Conservation (phyloP, 208 protist species). For the Phytomonas francai region DNA sequence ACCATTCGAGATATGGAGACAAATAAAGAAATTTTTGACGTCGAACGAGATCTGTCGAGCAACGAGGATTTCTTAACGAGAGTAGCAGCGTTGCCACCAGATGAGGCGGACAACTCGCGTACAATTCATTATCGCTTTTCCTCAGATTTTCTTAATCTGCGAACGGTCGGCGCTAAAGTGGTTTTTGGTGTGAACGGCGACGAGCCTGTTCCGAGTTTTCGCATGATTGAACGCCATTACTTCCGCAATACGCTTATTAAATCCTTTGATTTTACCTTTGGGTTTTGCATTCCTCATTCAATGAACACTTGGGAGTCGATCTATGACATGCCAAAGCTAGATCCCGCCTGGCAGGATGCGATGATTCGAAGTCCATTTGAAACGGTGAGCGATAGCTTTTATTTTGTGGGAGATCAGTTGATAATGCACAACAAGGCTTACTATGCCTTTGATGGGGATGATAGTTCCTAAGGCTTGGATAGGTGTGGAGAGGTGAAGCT, state of each 20-base stretch:
- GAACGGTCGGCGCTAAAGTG: conserved; percentile 83
- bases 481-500: neutral
- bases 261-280: conserved; percentile 94
- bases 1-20: conserved; percentile 89
- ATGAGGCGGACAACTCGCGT: conserved; percentile 45
- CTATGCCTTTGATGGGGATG: conserved; percentile 66
- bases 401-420: conserved; percentile 91
- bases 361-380: conserved; percentile 89
- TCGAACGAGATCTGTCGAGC: conserved; percentile 48
- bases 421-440: conserved; percentile 96
- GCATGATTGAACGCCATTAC: conserved; percentile 97
- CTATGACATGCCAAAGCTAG: conserved; percentile 90
- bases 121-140: conserved; percentile 90
- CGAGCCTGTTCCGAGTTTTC: conserved; percentile 83
- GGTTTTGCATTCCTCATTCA: conserved; percentile 95
- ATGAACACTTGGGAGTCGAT: conserved; percentile 94
- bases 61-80: conserved; percentile 17
- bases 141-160: conserved; percentile 58
- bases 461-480: conserved; percentile 7
- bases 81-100: conserved; percentile 26
- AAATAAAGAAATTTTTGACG: conserved; percentile 78
- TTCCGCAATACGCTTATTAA: conserved; percentile 92
- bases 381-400: conserved; percentile 93
- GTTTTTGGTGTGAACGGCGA: conserved; percentile 88
- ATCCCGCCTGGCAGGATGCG: conserved; percentile 68